phyloP scores from a whole-genome alignment of 352 stramenopile species.

The Proteromonas lacertae region DNA sequence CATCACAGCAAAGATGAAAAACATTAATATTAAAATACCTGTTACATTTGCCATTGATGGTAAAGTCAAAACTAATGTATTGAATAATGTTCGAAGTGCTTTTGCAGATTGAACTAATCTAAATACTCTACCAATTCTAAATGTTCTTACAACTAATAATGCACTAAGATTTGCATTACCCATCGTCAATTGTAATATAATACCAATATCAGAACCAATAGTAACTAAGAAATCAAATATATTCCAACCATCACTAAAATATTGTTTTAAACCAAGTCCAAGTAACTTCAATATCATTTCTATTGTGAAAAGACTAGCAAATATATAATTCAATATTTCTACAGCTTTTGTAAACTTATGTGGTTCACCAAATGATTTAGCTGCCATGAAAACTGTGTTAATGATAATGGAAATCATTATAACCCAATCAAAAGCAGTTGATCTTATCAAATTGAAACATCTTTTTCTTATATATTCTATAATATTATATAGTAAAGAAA shows the following conservation, averaged over 20 bases:
- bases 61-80: conserved; percentile 25
- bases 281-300: conserved; percentile 20
- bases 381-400: not conserved
- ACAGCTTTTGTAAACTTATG: not conserved
- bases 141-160: not conserved
- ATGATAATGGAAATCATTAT: conserved; percentile 16
- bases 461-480: conserved; percentile 14
- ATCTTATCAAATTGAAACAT: conserved; percentile 15
- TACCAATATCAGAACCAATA: no score
- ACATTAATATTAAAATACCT: conserved; percentile 22
- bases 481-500: conserved; percentile 10
- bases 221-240: not conserved
- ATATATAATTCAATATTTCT: not conserved
- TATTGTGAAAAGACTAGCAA: not conserved
- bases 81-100: conserved; percentile 23
- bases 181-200: no score
- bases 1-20: conserved; percentile 32
- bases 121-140: conserved; percentile 8
- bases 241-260: no score
- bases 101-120: conserved; percentile 19
- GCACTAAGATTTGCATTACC: not conserved
- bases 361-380: not conserved
- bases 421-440: conserved; percentile 23
- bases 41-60: conserved; percentile 29
- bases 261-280: no score